These are phyloP conservation scores for Juglanconis sp. DNA, from an alignment of 2,329 filamentous ascomycete genomes.

Conservation along the genomic window DNA sequence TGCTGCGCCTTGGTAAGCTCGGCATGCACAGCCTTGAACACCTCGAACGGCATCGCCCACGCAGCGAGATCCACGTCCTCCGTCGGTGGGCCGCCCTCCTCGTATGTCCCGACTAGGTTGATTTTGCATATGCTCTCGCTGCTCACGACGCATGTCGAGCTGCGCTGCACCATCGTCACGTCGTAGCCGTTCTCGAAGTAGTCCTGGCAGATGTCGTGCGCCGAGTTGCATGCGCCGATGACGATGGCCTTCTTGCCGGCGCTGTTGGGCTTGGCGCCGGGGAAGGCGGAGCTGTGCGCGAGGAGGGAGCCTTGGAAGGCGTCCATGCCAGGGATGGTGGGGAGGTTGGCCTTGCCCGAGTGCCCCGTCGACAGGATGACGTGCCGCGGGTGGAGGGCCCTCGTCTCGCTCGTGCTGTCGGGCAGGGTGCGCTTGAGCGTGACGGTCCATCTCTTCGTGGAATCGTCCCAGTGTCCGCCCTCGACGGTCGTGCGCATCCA, in stretches of 20 bases:
- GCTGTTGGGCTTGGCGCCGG: conserved; percentile 44
- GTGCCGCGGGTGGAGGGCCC: conserved; percentile 47
- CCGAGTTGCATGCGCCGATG: conserved; percentile 66
- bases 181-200: conserved; percentile 64
- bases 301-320: conserved; percentile 57
- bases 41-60: conserved; percentile 54
- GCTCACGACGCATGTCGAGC: conserved; percentile 61
- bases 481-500: conserved; percentile 53
- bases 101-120: conserved; percentile 48
- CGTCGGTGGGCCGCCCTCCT: conserved; percentile 52
- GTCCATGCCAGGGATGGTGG: conserved; percentile 36
- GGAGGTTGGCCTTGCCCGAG: conserved; percentile 40
- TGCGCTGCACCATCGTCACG: conserved; percentile 68
- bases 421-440: conserved; percentile 30
- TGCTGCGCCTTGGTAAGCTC: conserved; percentile 34
- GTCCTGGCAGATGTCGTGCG: conserved; percentile 67
- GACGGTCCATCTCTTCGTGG: conserved; percentile 51
- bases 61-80: conserved; percentile 64
- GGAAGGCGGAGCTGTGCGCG: conserved; percentile 61
- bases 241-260: conserved; percentile 60
- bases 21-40: conserved; percentile 57
- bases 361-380: conserved; percentile 54
- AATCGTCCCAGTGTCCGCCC: conserved; percentile 45
- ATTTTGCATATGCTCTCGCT: conserved; percentile 51
- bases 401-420: conserved; percentile 31